Percentiles rank a stretch among this genome's conserved stretches.
Evolutionary conservation across 441 rosid genomes (phyloP).

Genomic region (Eutrema salsugineum): DNA sequence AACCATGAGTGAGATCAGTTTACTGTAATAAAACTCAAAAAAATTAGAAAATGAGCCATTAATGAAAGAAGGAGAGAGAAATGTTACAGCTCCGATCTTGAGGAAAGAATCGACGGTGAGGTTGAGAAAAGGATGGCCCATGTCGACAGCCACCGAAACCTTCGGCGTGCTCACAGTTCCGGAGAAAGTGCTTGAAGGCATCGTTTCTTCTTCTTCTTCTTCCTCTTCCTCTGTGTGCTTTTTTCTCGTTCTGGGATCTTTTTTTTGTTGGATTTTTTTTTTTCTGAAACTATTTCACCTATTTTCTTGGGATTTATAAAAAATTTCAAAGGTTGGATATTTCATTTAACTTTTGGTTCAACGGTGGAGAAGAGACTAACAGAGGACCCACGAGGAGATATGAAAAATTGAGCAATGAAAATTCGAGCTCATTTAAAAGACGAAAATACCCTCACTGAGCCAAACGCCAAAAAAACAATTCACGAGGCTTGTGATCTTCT

Average conservation of each 20-base stretch:
- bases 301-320: constrained; percentile 21
- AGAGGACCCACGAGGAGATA: constrained; percentile 29
- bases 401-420: constrained; percentile 1
- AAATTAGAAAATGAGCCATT: background rate
- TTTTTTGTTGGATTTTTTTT: background rate
- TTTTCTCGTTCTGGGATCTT: background rate
- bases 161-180: constrained; percentile 53
- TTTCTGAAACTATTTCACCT: background rate
- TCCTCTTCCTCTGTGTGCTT: background rate
- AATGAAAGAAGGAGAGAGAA: background rate
- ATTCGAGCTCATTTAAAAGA: constrained; percentile 6
- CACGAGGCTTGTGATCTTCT: constrained; percentile 14
- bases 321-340: constrained; percentile 16
- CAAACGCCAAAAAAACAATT: constrained; percentile 18
- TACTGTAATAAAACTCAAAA: too few relatives aligned
- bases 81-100: constrained; percentile 64
- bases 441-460: background rate
- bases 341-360: constrained; percentile 5
- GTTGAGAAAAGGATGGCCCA: constrained; percentile 69
- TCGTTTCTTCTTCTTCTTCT: constrained; percentile 30
- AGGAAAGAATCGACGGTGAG: constrained; percentile 69
- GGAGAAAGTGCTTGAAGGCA: constrained; percentile 52
- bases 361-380: constrained; percentile 26
- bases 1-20: background rate
- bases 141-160: constrained; percentile 57